Base-by-base conservation (phyloP, 108 stramenopile species). In the Fistulifera pelliculosa region DNA sequence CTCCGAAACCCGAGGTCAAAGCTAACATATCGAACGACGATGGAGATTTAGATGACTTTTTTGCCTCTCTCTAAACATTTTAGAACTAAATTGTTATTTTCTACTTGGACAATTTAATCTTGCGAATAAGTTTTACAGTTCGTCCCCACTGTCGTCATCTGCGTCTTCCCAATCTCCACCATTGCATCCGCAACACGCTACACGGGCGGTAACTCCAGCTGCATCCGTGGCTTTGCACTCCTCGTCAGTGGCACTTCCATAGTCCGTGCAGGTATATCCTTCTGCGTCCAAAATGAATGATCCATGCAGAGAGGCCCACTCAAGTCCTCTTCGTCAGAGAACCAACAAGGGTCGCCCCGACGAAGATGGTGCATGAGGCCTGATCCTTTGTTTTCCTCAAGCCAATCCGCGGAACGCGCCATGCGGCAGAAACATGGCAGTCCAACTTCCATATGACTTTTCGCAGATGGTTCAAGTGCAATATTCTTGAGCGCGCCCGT, bases 21-120 rank as follows among this genome's bases (percentile, higher is more conserved):
- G n/a, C n/a, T n/a, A n/a, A n/a, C 31, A 8, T 6, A 8, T 50
- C 56, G 15, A 42, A 62, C 13, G 66, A 61, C 2, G 80, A 74
- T 1, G 81, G 76, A 49, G 63, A 71, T 21, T 59, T 83, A 43
- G 81, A 83, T 60, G 77, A 79, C 40, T 83, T 83, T 50, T 83
- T 83, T 71, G 71, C 71, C 12, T 83, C 81, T 8, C 47, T 83
- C 13, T 63, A 35, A 35, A 35, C 31, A 35, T 35, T 3, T 35
- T 35, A 35, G 8, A 3, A 6, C 31, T 35, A 35, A 6, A 6
- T 35, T 3, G 8, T 8, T 35, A 35, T 8, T 35, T 35, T 35
- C 10, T 47, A 5, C 3, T 47, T 3, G 3, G 10, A 3, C 44
- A 5, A 47, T 47, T 10, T 47, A 47, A 3, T 11, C 40, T 41